Conservation (phyloP, 2,329 filamentous ascomycete genomes). For the Passalora sequoiae region DNA sequence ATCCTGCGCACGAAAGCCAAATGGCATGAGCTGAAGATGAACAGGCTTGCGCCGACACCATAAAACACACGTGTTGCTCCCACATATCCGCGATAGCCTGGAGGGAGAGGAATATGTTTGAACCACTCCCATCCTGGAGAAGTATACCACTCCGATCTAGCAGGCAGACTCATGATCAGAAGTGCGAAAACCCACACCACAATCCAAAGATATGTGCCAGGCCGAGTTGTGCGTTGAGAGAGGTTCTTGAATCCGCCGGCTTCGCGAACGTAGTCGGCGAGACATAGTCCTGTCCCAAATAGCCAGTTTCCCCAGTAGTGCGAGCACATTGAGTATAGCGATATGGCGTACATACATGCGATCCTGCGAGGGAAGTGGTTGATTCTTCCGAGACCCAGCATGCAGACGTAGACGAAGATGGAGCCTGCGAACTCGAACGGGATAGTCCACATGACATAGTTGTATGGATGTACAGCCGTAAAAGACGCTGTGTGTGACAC, state of each 20-base stretch:
- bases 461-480: conserved; percentile 10
- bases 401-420: conserved; percentile 12
- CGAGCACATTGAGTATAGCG: conserved; percentile 2
- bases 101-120: background rate
- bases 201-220: conserved; percentile 1
- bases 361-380: background rate
- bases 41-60: no score
- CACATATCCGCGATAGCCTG: conserved; percentile 15
- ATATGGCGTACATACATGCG: conserved; percentile 6
- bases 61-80: no score
- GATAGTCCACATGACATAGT: conserved; percentile 21
- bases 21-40: conserved; percentile 15
- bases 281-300: conserved; percentile 14
- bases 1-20: conserved; percentile 9
- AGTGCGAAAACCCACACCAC: conserved; percentile 6
- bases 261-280: conserved; percentile 16
- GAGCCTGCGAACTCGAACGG: conserved; percentile 17
- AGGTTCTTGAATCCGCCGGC: conserved; percentile 17
- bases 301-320: conserved; percentile 19
- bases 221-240: background rate
- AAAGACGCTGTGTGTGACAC: conserved; percentile 8
- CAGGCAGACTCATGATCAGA: conserved; percentile 9
- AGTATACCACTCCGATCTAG: conserved; percentile 2
- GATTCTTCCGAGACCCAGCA: conserved; percentile 10
- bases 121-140: conserved; percentile 17